These are phyloP conservation scores for Sicyos edulis DNA, from an alignment of 306 rosid species.

Conservation along the genomic window DNA sequence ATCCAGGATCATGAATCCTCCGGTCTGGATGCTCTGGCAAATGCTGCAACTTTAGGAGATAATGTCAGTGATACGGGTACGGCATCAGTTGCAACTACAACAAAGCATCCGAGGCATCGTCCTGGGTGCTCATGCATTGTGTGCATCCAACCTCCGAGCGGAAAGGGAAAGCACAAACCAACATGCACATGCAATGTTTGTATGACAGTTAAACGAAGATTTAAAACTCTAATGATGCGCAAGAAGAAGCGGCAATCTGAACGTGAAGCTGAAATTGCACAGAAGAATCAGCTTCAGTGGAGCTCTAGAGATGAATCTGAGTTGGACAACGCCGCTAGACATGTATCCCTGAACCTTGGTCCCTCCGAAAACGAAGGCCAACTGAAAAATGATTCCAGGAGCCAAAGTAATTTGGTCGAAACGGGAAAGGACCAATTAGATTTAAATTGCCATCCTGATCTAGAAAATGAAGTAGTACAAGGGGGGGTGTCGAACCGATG, in stretches of 20 bases:
- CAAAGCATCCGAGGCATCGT: constrained; percentile 93
- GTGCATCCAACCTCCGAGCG: constrained; percentile 99
- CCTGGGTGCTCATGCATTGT: constrained; percentile 99
- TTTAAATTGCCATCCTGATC: constrained; percentile 71
- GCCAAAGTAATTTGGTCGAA: constrained; percentile 53
- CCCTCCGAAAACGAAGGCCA: constrained; percentile 59
- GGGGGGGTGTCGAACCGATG: constrained; percentile 34
- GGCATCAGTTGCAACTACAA: constrained; percentile 71
- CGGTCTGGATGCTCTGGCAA: constrained; percentile 90
- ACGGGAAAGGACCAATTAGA: constrained; percentile 64
- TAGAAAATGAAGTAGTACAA: constrained; percentile 43
- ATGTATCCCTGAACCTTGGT: constrained; percentile 48
- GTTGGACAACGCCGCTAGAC: constrained; percentile 59
- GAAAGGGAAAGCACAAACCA: constrained; percentile 98
- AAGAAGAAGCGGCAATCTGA: constrained; percentile 96
- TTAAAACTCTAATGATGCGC: constrained; percentile 90
- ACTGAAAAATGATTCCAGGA: constrained; percentile 54
- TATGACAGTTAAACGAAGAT: constrained; percentile 92
- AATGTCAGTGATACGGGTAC: constrained; percentile 51
- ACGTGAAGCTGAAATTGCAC: constrained; percentile 93
- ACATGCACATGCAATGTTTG: constrained; percentile 91
- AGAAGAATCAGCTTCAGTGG: constrained; percentile 60
- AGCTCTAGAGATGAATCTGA: constrained; percentile 65
- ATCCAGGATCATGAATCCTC: constrained; percentile 58
- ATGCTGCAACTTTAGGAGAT: constrained; percentile 81